Evolutionary conservation across 2,329 filamentous ascomycete genomes (phyloP), one percentile per base, ranked within the genome.

Genomic region (Teratosphaeria zuluensis): DNA sequence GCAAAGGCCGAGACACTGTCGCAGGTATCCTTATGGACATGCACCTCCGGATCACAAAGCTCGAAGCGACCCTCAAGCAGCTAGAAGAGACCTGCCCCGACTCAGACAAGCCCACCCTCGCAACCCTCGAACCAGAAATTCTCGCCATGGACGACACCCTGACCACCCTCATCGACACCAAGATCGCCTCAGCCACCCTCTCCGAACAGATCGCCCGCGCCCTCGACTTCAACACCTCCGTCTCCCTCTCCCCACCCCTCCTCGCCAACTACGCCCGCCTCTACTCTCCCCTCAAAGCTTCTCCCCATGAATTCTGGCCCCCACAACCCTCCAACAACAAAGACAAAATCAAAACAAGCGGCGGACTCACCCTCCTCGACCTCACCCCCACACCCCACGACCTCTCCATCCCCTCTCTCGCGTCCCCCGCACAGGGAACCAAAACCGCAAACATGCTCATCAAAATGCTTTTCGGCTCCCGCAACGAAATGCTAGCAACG

Each of bases 211-310:
- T 35, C 31, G 33, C 33, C 12, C 54, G 28, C 31, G 21, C 31
- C 31, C 28, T 53, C 32, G 14, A 53, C 24, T 31, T 31, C 32
- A 19, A 12, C 5, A 35, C 52, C 32, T n/a, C 28, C 19, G 6
- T 7, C 7, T 16, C 1, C 54, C 33, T 46, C 54, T n/a, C 35
- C 6, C 54, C 35, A n/a, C 63, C 63, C 9, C 56, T 61, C 0
- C 71, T 92, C 3, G 66, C 78, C 30, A 92, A 86, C 84, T 90
- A 95, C 71, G 79, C 81, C 1, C 84, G 91, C 16, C 74, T 77
- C 1, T 84, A 83, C 66, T 89, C 95, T 66, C 88, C 90, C 0
- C 76, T 96, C 16, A 72, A 76, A 28, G 80, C 83, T 2, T 61
- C 76, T 4, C 56, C 72, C 0, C 67, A 80, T 0, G 91, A 95